Evolutionary conservation across 495 filamentous ascomycete species (phyloP), one percentile per base, ranked within the genome.

Genomic region (Trichoderma erinaceum): DNA sequence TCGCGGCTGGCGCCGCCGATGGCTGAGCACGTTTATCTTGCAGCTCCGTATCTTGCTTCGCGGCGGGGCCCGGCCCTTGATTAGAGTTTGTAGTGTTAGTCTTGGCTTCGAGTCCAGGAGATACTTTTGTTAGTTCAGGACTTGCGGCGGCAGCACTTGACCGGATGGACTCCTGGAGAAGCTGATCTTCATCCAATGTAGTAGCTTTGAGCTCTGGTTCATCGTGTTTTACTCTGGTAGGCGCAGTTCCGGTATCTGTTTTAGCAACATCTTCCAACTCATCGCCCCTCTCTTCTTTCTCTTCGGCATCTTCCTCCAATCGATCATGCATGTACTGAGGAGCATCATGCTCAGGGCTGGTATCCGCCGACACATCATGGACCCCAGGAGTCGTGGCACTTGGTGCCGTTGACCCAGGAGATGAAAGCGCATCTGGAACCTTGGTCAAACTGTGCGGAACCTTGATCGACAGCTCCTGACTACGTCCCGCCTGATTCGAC

Each of bases 321-420:
- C 56, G 27, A 15, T 61, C 56, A 23, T 61, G 16, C 4, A 56
- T 46, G 71, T 75, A 76, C 71, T 81, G 75, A 32, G 79, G 75
- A 41, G 75, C 76, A 48, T 86, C 85, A 63, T 81, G 80, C 70
- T 85, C 83, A 1, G 85, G 82, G 68, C 82, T 85, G 2, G 85
- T 84, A 69, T 84, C 81, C 1, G 82, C 78, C 1, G 84, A 80
- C 0, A 72, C 74, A 52, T 81, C 75, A 77, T 81, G 78, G 3
- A 78, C 68, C 1, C 69, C 74, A 4, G 79, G 78, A 3, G 79
- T 81, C 3, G 75, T 74, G 41, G 76, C 74, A 16, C 77, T 79
- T 66, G 77, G 76, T 41, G 77, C 72, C 5, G 79, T 83, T 10
- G 84, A 81, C 1, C 74, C 76, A 21, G 84, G 79, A 13, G 81